Percentiles rank a stretch among this genome's conserved stretches.
These are phyloP conservation scores for Aphanoascus verrucosus DNA, from an alignment of 2,329 filamentous ascomycete species.

Conservation along the genomic window DNA sequence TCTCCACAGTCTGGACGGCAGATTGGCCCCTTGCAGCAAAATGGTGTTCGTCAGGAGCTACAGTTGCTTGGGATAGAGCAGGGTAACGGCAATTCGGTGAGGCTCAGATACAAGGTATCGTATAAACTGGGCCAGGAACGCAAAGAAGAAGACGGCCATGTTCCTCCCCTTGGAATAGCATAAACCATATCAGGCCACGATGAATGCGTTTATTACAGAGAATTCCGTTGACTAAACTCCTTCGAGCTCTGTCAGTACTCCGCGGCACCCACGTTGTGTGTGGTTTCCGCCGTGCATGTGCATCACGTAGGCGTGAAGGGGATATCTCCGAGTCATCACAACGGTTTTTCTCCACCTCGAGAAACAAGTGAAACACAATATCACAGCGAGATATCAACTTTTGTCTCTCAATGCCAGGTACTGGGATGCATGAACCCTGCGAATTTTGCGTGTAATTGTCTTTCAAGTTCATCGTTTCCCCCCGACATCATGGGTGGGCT, in stretches of 20 bases:
- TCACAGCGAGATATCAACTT: not conserved
- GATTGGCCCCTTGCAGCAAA: slow-evolving; percentile 59
- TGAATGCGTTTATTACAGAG: not conserved
- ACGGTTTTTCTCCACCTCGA: not conserved
- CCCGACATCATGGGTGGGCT: not conserved
- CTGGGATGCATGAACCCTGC: not conserved
- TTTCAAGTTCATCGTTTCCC: not conserved
- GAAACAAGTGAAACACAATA: not conserved
- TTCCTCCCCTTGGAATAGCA: slow-evolving; percentile 65
- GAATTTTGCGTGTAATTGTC: not conserved
- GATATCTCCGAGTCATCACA: not conserved
- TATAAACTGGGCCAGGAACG: slow-evolving; percentile 56
- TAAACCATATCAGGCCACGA: slow-evolving; percentile 27
- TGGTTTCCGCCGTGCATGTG: not conserved
- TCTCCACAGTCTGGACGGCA: slow-evolving; percentile 74
- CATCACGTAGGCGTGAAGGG: not conserved
- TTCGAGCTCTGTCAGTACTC: too few relatives aligned
- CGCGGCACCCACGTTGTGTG: not conserved
- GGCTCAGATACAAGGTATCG: slow-evolving; percentile 78
- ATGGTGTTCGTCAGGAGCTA: slow-evolving; percentile 73
- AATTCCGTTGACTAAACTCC: not conserved
- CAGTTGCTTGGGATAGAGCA: slow-evolving; percentile 62
- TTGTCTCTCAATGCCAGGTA: not conserved
- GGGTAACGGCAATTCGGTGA: slow-evolving; percentile 65
- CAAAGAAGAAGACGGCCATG: slow-evolving; percentile 74